Evolutionary conservation across 768 basidiomycete genomes (phyloP).

Genomic region (Suillus clintonianus): DNA sequence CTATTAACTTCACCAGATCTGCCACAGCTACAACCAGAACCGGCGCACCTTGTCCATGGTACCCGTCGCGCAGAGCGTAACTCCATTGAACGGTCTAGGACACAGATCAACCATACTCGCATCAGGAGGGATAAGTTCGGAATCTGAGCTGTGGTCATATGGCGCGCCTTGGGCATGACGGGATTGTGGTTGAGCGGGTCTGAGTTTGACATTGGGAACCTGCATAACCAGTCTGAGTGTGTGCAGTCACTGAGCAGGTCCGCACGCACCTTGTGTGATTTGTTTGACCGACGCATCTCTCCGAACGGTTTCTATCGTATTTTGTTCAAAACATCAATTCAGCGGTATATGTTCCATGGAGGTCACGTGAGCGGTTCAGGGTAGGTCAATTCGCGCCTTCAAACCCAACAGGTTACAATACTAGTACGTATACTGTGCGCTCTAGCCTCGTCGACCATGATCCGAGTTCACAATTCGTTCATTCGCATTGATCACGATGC

Average conservation of each 20-base stretch:
- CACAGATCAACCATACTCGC: conserved; percentile 47
- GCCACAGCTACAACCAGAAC: neutral
- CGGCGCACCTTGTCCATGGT: conserved; percentile 71
- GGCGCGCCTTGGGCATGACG: conserved; percentile 31
- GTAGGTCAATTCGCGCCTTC: conserved; percentile 18
- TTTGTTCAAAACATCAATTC: neutral
- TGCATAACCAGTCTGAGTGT: conserved; percentile 24
- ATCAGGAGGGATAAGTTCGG: conserved; percentile 49
- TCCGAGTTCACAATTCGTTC: too few species aligned
- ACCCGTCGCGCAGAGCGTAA: conserved; percentile 76
- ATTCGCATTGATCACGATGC: too few species aligned
- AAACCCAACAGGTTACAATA: too few species aligned
- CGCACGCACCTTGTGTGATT: conserved; percentile 58
- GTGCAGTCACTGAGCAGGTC: neutral
- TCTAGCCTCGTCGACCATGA: too few species aligned
- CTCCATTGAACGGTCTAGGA: conserved; percentile 67
- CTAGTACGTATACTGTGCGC: too few species aligned
- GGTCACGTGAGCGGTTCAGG: conserved; percentile 27
- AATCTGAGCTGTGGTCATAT: conserved; percentile 48
- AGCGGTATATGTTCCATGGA: neutral
- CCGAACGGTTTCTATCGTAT: neutral
- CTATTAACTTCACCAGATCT: conserved; percentile 1
- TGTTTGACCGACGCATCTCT: conserved; percentile 57
- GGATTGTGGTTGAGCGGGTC: conserved; percentile 53
- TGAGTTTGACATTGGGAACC: conserved; percentile 84